These are phyloP conservation scores for Phytophthora pini DNA, from an alignment of 352 stramenopile genomes.

Conservation along the genomic window DNA sequence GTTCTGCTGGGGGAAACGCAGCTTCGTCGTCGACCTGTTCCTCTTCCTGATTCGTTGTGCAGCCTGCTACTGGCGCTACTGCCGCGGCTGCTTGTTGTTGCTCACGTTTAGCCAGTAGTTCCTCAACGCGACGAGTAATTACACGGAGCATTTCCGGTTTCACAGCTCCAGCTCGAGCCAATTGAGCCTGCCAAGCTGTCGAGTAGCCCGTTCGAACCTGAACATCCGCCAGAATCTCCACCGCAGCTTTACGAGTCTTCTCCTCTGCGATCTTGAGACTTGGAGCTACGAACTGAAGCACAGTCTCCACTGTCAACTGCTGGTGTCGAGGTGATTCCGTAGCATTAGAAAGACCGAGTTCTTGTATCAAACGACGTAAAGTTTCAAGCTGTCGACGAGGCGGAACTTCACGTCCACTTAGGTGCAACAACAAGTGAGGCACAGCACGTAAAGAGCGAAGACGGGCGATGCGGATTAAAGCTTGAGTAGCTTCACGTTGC, in stretches of 20 bases:
- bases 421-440: slow-evolving; percentile 63
- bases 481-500: slow-evolving; percentile 69
- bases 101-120: slow-evolving; percentile 57
- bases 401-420: slow-evolving; percentile 66
- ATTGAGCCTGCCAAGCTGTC: slow-evolving; percentile 31
- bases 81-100: slow-evolving; percentile 38
- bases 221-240: slow-evolving; percentile 75
- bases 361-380: slow-evolving; percentile 59
- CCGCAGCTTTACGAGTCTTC: slow-evolving; percentile 72
- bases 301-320: slow-evolving; percentile 59
- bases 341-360: slow-evolving; percentile 49
- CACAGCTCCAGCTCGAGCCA: slow-evolving; percentile 35
- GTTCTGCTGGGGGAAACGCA: slow-evolving; percentile 37
- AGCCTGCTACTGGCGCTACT: slow-evolving; percentile 32
- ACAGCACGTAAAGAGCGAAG: slow-evolving; percentile 66
- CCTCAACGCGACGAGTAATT: slow-evolving; percentile 78
- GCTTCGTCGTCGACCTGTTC: slow-evolving; percentile 44
- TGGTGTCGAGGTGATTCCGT: slow-evolving; percentile 11
- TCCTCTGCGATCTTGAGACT: slow-evolving; percentile 80
- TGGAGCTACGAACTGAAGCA: slow-evolving; percentile 74
- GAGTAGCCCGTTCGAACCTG: slow-evolving; percentile 39
- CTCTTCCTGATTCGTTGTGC: slow-evolving; percentile 55
- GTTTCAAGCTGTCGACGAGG: slow-evolving; percentile 64
- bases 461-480: slow-evolving; percentile 65
- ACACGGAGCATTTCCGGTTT: slow-evolving; percentile 84